phyloP scores from a whole-genome alignment of 306 rosid genomes.

The Prunus persica region Prunus_persica_NCBIv2 NC_034013.1:16096501-16097000 shows the following conservation, averaged over 20 bases:
- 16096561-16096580: constrained; percentile 26
- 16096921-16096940: constrained; percentile 47
- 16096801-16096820: constrained; percentile 56
- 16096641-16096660: constrained; percentile 22
- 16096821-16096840: constrained; percentile 60
- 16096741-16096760: constrained; percentile 17
- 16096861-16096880: constrained; percentile 18
- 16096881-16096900: constrained; percentile 53
- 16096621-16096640: constrained; percentile 22
- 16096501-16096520: constrained; percentile 53
- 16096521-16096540: constrained; percentile 41
- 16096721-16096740: constrained; percentile 25
- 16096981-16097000: neutral
- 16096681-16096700: neutral
- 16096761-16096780: constrained; percentile 7
- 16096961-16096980: neutral
- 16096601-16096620: constrained; percentile 13
- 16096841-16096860: constrained; percentile 49
- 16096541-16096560: constrained; percentile 28
- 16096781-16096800: constrained; percentile 26
- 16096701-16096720: constrained; percentile 20
- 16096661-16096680: constrained; percentile 25
- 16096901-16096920: constrained; percentile 55
- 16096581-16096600: constrained; percentile 32
- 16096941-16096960: constrained; percentile 38